Conservation (phyloP, 208 protist genomes). For the Phytomonas sp. region DNA sequence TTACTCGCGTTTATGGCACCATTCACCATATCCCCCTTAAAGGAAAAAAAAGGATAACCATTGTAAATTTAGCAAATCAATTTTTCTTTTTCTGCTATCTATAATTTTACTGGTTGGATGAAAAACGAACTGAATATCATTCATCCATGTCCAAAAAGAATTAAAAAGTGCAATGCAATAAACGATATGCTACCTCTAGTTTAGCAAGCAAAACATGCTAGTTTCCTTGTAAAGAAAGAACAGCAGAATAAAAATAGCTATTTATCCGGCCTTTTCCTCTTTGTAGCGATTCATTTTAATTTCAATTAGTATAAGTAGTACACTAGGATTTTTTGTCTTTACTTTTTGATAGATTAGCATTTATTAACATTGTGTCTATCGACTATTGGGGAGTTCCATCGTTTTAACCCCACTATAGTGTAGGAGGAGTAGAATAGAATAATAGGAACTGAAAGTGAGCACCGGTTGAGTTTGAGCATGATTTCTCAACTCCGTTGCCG, state of each 20-base stretch:
- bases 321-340: constrained; percentile 1
- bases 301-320: neutral
- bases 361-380: neutral
- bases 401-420: neutral
- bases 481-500: neutral
- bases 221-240: neutral
- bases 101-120: neutral
- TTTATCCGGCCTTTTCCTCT: neutral
- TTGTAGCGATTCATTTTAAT: neutral
- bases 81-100: neutral
- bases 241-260: neutral
- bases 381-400: neutral
- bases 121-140: neutral
- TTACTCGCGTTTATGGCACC: neutral
- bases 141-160: neutral
- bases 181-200: neutral
- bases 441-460: neutral
- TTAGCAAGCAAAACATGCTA: neutral
- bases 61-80: neutral
- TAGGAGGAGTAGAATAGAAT: neutral
- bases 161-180: neutral
- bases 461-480: neutral
- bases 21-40: neutral
- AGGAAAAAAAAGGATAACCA: neutral
- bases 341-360: constrained; percentile 5